Conservation (phyloP, 768 basidiomycete genomes). For the Leccinum arenicola region DNA sequence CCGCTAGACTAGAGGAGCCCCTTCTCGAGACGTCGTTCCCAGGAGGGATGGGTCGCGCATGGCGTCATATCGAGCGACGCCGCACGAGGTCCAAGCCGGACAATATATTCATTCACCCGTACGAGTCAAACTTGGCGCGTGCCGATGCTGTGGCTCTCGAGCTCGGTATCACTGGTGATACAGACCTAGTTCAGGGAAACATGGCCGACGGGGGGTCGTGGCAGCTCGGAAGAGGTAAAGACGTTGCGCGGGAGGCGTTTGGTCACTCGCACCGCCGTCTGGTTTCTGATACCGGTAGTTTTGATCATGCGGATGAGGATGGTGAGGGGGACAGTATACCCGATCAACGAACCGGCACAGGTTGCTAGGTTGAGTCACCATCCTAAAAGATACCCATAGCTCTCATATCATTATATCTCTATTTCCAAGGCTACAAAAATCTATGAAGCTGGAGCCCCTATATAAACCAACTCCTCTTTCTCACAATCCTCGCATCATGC, state of each 20-base stretch:
- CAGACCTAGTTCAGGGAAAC: constrained; percentile 44
- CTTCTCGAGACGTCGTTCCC: constrained; percentile 18
- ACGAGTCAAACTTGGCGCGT: constrained; percentile 60
- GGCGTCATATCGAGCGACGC: constrained; percentile 24
- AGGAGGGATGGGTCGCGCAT: not conserved
- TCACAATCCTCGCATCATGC: constrained; percentile 8
- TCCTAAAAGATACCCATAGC: too few relatives aligned
- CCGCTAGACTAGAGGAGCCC: constrained; percentile 22
- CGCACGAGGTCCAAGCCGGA: constrained; percentile 57
- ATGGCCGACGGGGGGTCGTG: constrained; percentile 41
- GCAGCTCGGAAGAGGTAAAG: constrained; percentile 50
- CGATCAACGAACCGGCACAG: not conserved
- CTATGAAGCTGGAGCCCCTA: too few relatives aligned
- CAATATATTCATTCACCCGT: constrained; percentile 60
- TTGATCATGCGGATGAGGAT: constrained; percentile 18
- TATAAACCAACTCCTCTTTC: too few relatives aligned
- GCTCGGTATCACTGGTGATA: constrained; percentile 48
- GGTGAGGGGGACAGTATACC: not conserved
- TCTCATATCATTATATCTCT: too few relatives aligned
- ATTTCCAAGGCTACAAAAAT: too few relatives aligned
- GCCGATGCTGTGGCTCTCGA: constrained; percentile 61
- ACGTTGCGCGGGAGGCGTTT: constrained; percentile 48
- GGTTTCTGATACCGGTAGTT: constrained; percentile 4
- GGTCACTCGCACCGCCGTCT: constrained; percentile 14
- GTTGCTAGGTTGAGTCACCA: not conserved